phyloP scores from a whole-genome alignment of 306 rosid genomes.

The Acmispon strigosus region DNA sequence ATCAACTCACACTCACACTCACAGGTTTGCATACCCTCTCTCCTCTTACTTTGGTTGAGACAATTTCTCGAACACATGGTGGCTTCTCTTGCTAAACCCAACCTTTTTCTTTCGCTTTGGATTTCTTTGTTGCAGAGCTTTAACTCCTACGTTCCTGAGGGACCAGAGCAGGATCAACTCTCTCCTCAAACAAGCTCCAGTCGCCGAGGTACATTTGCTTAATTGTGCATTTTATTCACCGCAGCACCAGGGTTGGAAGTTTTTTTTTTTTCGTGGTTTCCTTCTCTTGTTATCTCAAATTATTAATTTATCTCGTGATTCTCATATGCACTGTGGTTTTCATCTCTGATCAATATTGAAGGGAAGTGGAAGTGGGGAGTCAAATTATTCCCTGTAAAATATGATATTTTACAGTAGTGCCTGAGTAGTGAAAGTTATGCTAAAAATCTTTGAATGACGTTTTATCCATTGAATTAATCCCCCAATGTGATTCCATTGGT shows the following conservation, averaged over 20 bases:
- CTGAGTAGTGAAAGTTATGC: too few species aligned
- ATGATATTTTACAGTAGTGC: too few species aligned
- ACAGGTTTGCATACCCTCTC: background rate
- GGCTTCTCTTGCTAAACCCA: background rate
- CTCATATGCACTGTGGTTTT: background rate
- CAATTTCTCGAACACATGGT: constrained; percentile 36
- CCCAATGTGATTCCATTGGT: too few species aligned
- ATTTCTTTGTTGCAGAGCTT: constrained; percentile 16
- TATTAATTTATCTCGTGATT: background rate
- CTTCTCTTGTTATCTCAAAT: too few species aligned
- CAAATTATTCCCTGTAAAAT: too few species aligned
- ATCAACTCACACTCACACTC: constrained; percentile 15
- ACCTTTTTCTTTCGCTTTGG: background rate
- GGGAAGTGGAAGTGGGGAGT: background rate
- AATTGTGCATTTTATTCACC: background rate
- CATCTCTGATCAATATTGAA: background rate
- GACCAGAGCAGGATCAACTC: background rate
- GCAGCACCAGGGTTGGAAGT: background rate
- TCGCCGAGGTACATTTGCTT: constrained; percentile 9
- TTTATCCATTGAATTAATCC: too few species aligned
- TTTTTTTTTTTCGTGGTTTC: background rate
- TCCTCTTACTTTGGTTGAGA: constrained; percentile 6
- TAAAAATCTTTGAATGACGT: too few species aligned
- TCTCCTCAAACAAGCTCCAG: background rate
- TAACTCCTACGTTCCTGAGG: background rate